Conservation (phyloP, 139 green algal species). For the Protoeuglena noctilucae region DNA sequence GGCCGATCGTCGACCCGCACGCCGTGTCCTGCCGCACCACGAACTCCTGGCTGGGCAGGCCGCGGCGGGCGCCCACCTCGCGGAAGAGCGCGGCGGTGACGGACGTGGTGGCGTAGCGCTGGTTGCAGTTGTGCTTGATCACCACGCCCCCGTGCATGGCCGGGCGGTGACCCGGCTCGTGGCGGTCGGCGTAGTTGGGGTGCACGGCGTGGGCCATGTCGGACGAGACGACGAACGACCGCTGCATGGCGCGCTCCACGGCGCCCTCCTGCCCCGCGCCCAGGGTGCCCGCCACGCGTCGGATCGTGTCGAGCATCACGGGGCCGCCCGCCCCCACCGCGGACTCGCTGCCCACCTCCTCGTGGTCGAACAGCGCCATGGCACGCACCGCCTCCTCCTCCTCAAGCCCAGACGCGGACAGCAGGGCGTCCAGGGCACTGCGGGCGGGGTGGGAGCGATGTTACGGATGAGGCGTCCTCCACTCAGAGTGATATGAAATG, state of each 20-base stretch:
- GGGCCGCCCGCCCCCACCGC: constrained; percentile 66
- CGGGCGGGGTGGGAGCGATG: no score
- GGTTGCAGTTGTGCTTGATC: constrained; percentile 91
- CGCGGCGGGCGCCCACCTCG: constrained; percentile 32
- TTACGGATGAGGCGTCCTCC: no score
- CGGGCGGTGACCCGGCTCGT: constrained; percentile 54
- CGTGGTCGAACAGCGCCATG: constrained; percentile 87
- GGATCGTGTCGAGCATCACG: constrained; percentile 79
- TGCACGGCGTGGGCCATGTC: constrained; percentile 96
- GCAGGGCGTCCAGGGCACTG: no score
- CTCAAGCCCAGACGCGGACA: no score
- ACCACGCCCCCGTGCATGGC: constrained; percentile 62
- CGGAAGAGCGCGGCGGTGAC: constrained; percentile 71
- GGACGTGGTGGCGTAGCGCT: constrained; percentile 82
- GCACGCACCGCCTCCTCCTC: constrained; percentile 52
- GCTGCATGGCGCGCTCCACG: constrained; percentile 36
- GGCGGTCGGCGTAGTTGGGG: constrained; percentile 73
- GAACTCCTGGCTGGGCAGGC: constrained; percentile 71
- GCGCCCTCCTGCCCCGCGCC: constrained; percentile 31
- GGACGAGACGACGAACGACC: constrained; percentile 63
- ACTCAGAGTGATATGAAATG: no score
- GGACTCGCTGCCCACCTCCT: constrained; percentile 72
- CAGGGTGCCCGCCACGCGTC: constrained; percentile 37
- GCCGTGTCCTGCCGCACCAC: constrained; percentile 88
- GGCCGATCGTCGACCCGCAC: constrained; percentile 93